phyloP scores from a whole-genome alignment of 2,329 filamentous ascomycete genomes.

The Neopestalotiopsis rosae region DNA sequence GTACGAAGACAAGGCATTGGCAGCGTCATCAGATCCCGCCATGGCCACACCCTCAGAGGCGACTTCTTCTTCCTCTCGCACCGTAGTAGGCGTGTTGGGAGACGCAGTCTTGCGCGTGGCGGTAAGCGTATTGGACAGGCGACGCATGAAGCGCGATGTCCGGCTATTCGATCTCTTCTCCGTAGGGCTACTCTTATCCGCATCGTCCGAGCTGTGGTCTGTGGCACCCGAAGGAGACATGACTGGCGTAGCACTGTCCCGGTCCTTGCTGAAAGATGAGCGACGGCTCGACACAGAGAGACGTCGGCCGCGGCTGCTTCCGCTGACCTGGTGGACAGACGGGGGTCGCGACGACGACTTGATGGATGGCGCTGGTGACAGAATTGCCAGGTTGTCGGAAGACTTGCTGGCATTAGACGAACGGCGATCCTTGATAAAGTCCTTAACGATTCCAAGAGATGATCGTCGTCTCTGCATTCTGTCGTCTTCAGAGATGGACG shows the following conservation, averaged over 20 bases:
- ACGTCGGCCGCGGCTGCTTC: slow-evolving; percentile 60
- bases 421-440: slow-evolving; percentile 65
- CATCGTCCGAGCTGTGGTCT: slow-evolving; percentile 54
- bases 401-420: slow-evolving; percentile 55
- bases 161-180: slow-evolving; percentile 56
- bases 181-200: slow-evolving; percentile 43
- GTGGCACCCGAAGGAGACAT: slow-evolving; percentile 48
- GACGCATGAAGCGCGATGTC: slow-evolving; percentile 62
- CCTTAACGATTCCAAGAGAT: slow-evolving; percentile 64
- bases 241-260: slow-evolving; percentile 33
- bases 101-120: slow-evolving; percentile 49
- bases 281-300: slow-evolving; percentile 68
- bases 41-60: slow-evolving; percentile 31
- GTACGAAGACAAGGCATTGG: slow-evolving; percentile 62
- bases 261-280: slow-evolving; percentile 57
- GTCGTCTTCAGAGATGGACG: slow-evolving; percentile 37
- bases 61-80: slow-evolving; percentile 54
- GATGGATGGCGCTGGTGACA: slow-evolving; percentile 36
- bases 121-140: slow-evolving; percentile 59
- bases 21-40: slow-evolving; percentile 25
- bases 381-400: slow-evolving; percentile 45
- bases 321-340: slow-evolving; percentile 48
- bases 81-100: slow-evolving; percentile 55
- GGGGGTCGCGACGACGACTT: slow-evolving; percentile 54
- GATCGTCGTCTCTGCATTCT: slow-evolving; percentile 55